phyloP scores from a whole-genome alignment of 306 rosid genomes.

The Boehmeria nivea region DNA sequence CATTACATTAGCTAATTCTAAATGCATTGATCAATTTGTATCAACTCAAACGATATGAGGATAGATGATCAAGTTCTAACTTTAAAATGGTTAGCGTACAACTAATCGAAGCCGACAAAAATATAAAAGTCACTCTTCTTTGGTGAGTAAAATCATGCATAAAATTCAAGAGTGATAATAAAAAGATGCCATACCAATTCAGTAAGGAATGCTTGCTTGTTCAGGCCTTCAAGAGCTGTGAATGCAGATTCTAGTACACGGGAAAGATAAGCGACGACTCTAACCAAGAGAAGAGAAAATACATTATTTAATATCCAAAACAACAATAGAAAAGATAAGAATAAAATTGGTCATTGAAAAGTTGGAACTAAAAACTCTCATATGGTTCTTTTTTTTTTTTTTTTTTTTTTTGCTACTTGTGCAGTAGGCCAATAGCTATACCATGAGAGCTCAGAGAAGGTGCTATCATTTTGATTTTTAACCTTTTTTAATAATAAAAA shows the following conservation, averaged over 20 bases:
- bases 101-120: no score
- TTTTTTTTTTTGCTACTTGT: neutral
- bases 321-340: slow-evolving; percentile 9
- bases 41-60: no score
- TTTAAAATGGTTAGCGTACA: no score
- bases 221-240: slow-evolving; percentile 92
- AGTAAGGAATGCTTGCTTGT: slow-evolving; percentile 93
- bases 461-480: no score
- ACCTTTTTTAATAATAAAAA: no score
- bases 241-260: slow-evolving; percentile 96
- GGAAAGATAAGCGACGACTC: slow-evolving; percentile 97
- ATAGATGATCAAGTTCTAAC: no score
- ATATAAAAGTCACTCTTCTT: no score
- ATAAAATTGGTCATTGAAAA: neutral
- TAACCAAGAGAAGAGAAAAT: slow-evolving; percentile 30
- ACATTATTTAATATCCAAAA: slow-evolving; percentile 21
- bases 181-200: slow-evolving; percentile 61
- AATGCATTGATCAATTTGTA: no score
- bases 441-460: neutral
- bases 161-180: slow-evolving; percentile 2
- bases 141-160: neutral
- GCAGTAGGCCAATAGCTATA: neutral
- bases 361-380: no score
- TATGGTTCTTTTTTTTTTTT: neutral
- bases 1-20: no score